Conservation (phyloP, 2,329 filamentous ascomycete genomes). For the Saccharata proteae region DNA sequence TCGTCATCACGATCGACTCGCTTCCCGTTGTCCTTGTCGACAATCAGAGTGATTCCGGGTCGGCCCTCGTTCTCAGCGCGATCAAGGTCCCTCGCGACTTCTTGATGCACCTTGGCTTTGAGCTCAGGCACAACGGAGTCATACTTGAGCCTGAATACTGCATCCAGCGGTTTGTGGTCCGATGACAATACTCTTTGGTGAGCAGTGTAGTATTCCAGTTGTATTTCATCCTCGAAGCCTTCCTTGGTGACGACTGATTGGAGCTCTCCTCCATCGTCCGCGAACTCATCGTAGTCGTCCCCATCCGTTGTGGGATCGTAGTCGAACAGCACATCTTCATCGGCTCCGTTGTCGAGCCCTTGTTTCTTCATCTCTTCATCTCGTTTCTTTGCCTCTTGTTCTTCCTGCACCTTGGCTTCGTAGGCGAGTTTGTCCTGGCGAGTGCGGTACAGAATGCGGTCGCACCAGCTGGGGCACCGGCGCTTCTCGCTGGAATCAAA, state of each 20-base stretch:
- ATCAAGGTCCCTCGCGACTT: constrained; percentile 80
- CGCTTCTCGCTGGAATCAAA: constrained; percentile 96
- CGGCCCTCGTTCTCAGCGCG: constrained; percentile 83
- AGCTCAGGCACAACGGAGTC: constrained; percentile 76
- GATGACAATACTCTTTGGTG: constrained; percentile 86
- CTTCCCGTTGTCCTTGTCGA: constrained; percentile 40
- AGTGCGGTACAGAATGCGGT: constrained; percentile 80
- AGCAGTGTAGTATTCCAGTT: constrained; percentile 62
- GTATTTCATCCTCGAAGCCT: constrained; percentile 43
- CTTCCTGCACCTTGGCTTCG: constrained; percentile 50
- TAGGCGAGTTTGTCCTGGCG: constrained; percentile 56
- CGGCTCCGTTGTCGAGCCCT: constrained; percentile 62
- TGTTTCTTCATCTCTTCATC: constrained; percentile 78
- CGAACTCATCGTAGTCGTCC: constrained; percentile 44
- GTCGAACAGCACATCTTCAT: constrained; percentile 77
- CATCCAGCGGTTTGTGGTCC: constrained; percentile 85
- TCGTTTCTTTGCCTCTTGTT: constrained; percentile 53
- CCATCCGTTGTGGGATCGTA: constrained; percentile 77
- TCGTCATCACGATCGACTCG: constrained; percentile 23
- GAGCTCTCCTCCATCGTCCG: constrained; percentile 35
- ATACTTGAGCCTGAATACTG: constrained; percentile 73
- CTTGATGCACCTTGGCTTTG: constrained; percentile 71
- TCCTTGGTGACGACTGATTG: constrained; percentile 46
- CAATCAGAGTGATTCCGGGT: constrained; percentile 69
- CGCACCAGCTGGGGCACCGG: constrained; percentile 90